These are phyloP conservation scores for Mycosphaerella arachidis DNA, from an alignment of 2,329 filamentous ascomycete genomes.

Conservation along the genomic window DNA sequence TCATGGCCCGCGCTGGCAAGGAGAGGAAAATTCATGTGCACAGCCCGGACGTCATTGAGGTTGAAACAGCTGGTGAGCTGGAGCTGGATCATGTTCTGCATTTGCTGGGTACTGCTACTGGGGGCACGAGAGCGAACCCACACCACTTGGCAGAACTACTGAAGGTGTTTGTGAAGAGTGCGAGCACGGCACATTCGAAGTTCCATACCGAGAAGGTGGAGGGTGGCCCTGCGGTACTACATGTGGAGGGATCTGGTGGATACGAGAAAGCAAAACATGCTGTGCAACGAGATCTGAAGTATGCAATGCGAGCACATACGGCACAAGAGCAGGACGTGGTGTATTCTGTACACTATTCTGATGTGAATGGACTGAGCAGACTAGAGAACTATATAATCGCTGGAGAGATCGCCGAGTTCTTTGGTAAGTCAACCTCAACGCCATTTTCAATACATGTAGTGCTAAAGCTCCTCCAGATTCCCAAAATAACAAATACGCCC, in stretches of 20 bases:
- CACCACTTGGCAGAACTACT: conserved; percentile 27
- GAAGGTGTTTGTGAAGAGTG: conserved; percentile 27
- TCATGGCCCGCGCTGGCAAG: conserved; percentile 28
- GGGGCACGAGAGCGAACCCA: conserved; percentile 26
- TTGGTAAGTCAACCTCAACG: conserved; percentile 19
- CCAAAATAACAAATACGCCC: conserved; percentile 27
- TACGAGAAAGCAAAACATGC: conserved; percentile 33
- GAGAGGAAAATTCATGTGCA: conserved; percentile 24
- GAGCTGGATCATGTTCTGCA: conserved; percentile 33
- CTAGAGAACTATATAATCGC: conserved; percentile 37
- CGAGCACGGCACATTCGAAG: conserved; percentile 26
- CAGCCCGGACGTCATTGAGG: conserved; percentile 25
- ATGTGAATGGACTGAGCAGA: conserved; percentile 34
- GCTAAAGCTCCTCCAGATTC: conserved; percentile 21
- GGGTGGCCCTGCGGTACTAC: conserved; percentile 27
- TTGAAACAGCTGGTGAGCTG: conserved; percentile 27
- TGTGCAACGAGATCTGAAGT: conserved; percentile 29
- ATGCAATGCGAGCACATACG: conserved; percentile 23
- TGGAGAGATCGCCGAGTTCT: conserved; percentile 30
- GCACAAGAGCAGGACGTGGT: conserved; percentile 21
- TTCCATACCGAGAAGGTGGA: conserved; percentile 31
- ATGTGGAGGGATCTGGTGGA: conserved; percentile 23
- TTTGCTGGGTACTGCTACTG: conserved; percentile 28
- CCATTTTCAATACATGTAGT: neutral
- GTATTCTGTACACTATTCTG: conserved; percentile 34